Base-by-base conservation (phyloP, 495 filamentous ascomycete species). In the Thozetella sp. region DNA sequence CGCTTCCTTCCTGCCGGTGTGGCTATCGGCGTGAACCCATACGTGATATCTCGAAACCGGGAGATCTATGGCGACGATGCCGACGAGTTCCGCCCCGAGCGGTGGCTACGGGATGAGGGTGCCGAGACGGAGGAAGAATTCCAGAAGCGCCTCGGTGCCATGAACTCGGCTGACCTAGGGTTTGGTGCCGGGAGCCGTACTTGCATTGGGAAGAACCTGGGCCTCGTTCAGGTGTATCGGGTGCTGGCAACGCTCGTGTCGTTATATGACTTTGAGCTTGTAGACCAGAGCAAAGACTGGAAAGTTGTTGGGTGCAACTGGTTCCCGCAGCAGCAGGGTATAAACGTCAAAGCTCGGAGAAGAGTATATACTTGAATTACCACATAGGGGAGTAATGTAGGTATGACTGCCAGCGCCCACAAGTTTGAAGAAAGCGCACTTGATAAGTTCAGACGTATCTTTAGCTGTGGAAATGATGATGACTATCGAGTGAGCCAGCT, bases 81-180 rank as follows among this genome's bases (percentile, higher is more conserved):
- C 1, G 75, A 80, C 6, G 55, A 59, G 1, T 87, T 85, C 64
- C 69, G 73, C 9, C 83, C 83, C 0, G 83, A 83, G 63, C 63
- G 83, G 19, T 86, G 84, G 83, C 64, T 86, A 23, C 58, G 50
- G 0, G 53, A 57, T 25, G 62, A 54, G 20, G 67, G 59, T 4
- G 59, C 52, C 1, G 66, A 73, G 57, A 55, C 22, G 1, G 65
- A 64, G 19, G 55, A 64, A 60, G 70, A 20, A 58, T 75, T 57
- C 46, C 22, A 58, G 53, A 59, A 37, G 63, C 72, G 72, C 63
- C 53, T 59, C 58, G 63, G 23, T 57, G 66, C 10, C 27, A 65
- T 62, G 72, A 70, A 62, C 54, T 67, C 34, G 19, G 62, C 64
- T 1, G 75, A 75, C 48, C 52, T 83, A 1, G 56, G 68, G 1